These are phyloP conservation scores for Mycena filopes DNA, from an alignment of 768 basidiomycete genomes.

Conservation along the genomic window DNA sequence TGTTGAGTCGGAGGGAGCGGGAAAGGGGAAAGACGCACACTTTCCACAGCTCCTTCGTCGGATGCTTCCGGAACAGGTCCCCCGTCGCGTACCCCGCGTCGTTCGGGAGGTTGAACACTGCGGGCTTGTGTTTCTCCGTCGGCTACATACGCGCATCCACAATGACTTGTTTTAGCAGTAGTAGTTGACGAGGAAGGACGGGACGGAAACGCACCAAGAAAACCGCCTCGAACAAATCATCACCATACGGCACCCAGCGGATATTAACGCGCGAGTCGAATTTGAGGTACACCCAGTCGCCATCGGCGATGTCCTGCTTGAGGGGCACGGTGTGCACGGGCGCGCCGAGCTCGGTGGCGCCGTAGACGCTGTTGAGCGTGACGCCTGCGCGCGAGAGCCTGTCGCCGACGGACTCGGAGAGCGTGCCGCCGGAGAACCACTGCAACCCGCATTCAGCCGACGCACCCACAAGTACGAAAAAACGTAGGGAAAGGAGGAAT, in stretches of 20 bases:
- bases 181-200: no score
- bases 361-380: slow-evolving; percentile 44
- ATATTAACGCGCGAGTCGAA: slow-evolving; percentile 38
- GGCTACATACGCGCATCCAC: not conserved
- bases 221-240: slow-evolving; percentile 51
- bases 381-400: slow-evolving; percentile 45
- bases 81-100: slow-evolving; percentile 54
- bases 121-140: slow-evolving; percentile 33
- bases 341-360: slow-evolving; percentile 47
- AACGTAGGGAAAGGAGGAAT: not conserved
- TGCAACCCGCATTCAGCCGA: no score
- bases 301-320: slow-evolving; percentile 30
- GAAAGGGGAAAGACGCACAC: slow-evolving; percentile 41
- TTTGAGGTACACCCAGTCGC: slow-evolving; percentile 45
- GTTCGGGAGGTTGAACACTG: slow-evolving; percentile 43
- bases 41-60: slow-evolving; percentile 55
- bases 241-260: slow-evolving; percentile 49
- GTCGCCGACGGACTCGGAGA: slow-evolving; percentile 48
- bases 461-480: not conserved
- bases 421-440: slow-evolving; percentile 43
- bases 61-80: slow-evolving; percentile 56
- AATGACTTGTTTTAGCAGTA: no score
- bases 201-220: slow-evolving; percentile 42
- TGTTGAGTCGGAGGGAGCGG: not conserved
- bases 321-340: slow-evolving; percentile 30